These are phyloP conservation scores for Pichia sp. DNA, from an alignment of 1,139 yeast genomes.

Conservation along the genomic window DNA sequence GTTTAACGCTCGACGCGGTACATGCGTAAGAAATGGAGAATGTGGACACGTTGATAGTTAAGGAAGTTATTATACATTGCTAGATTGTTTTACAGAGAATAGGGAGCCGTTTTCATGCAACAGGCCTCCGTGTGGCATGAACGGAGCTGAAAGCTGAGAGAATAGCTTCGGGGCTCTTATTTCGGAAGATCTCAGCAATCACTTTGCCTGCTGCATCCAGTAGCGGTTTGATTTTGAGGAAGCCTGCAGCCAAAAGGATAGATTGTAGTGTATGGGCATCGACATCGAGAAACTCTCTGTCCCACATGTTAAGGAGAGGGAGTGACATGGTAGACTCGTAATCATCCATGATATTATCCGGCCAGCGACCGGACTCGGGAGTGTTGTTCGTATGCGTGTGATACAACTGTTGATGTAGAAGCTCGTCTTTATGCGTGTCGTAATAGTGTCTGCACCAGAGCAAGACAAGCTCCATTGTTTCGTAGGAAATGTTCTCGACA, in stretches of 20 bases:
- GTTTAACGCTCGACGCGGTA: no score
- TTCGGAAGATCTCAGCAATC: conserved; percentile 93
- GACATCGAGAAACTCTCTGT: conserved; percentile 82
- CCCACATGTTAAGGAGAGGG: conserved; percentile 86
- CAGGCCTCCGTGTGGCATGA: not conserved
- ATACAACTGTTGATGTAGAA: not conserved
- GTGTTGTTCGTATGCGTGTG: not conserved
- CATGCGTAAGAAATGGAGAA: no score
- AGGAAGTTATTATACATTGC: no score
- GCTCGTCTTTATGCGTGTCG: conserved; percentile 37
- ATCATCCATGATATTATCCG: conserved; percentile 35
- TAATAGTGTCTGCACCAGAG: conserved; percentile 91
- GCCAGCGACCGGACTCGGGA: conserved; percentile 32
- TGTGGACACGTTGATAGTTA: no score
- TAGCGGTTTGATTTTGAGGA: conserved; percentile 81
- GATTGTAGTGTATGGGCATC: conserved; percentile 96
- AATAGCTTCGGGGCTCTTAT: conserved; percentile 89
- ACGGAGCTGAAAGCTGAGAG: conserved; percentile 80
- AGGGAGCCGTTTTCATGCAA: no score
- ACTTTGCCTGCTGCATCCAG: conserved; percentile 94
- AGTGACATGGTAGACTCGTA: conserved; percentile 43
- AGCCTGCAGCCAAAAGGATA: conserved; percentile 89
- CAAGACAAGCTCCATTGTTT: conserved; percentile 78
- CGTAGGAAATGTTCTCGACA: conserved; percentile 72
- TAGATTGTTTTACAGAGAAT: no score